Evolutionary conservation across 768 basidiomycete genomes (phyloP), one percentile per base, ranked within the genome.

Genomic region (Phylloporus scabripes): DNA sequence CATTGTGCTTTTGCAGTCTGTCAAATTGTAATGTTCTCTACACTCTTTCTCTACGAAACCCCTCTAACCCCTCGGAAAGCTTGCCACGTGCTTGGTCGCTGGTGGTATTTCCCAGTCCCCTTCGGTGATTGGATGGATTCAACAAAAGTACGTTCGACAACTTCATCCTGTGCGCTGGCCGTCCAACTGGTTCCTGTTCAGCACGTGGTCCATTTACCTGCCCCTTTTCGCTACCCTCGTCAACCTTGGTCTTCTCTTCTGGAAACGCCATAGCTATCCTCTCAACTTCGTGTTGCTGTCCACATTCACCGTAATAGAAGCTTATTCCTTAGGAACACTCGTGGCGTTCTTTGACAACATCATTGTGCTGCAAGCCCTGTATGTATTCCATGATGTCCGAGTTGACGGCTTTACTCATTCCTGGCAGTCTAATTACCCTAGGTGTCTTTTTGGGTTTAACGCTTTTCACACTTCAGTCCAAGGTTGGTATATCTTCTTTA

Each of bases 381-480:
- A 63, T 63, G 85, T 69, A 46, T 33, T 39, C 7, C 48, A 26
- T 24, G 37, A 26, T 26, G 32, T 12, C 39, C 28, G 17, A 41
- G 24, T 34, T 18, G 42, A 41, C 28, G 11, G 4, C 42, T 39
- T 34, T 24, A 48, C 49, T 58, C 28, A 60, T 59, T 31, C 46
- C 36, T 38, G 34, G 29, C 64, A 85, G 86, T 46, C 68, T 95
- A 45, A 92, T 97, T 60, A 96, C 94, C 0, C 72, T 89, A 3
- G 92, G 92, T 12, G 85, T 98, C 39, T 98, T 99, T 78, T 68
- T 92, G 34, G 96, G 94, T 6, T 70, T 99, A 53, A 97, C 94
- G 0, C 67, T 97, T 45, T 98, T 96, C 74, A 97, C 96, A 1
- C 74, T 96, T 65, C 93, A 95, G 66, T 90, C 88, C 50, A 95